These are phyloP conservation scores for Populus nigra DNA, from an alignment of 345 rosid species.

Conservation along the genomic window DNA sequence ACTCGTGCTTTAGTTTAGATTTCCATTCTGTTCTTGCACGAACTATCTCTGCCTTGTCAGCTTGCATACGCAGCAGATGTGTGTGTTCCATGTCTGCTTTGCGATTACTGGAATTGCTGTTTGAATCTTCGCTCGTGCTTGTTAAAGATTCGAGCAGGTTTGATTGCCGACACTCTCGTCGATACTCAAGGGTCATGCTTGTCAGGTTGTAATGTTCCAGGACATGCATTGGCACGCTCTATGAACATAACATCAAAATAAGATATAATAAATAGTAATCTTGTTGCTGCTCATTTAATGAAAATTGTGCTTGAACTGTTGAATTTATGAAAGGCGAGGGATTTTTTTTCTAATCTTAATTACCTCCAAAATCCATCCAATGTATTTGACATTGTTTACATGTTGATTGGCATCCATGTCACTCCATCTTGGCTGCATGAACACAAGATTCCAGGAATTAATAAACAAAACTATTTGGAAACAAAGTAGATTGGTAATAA, in stretches of 20 bases:
- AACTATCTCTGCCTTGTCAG: slow-evolving; percentile 49
- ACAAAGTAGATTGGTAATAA: not conserved
- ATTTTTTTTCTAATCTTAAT: not conserved
- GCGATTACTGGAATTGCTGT: slow-evolving; percentile 13
- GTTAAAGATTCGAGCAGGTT: slow-evolving; percentile 22
- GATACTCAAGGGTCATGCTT: slow-evolving; percentile 26
- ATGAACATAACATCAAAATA: not conserved
- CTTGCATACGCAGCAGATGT: slow-evolving; percentile 52
- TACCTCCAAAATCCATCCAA: slow-evolving; percentile 31
- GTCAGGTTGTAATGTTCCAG: slow-evolving; percentile 20
- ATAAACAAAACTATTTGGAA: not conserved
- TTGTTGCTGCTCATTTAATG: not conserved
- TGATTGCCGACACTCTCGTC: slow-evolving; percentile 25
- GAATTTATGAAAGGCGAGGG: no score
- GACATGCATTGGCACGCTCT: slow-evolving; percentile 27
- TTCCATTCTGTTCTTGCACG: slow-evolving; percentile 58
- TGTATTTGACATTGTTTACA: slow-evolving; percentile 28
- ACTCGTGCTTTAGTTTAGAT: slow-evolving; percentile 26
- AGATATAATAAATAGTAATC: not conserved
- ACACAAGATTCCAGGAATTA: not conserved
- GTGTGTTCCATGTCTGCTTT: slow-evolving; percentile 43
- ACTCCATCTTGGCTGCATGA: slow-evolving; percentile 26
- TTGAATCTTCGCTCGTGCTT: slow-evolving; percentile 14
- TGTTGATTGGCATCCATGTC: slow-evolving; percentile 32
- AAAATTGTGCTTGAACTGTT: not conserved